Evolutionary conservation across 2,329 filamentous ascomycete species (phyloP), one percentile per base, ranked within the genome.

Genomic region (Phyllosticta citriasiana): DNA sequence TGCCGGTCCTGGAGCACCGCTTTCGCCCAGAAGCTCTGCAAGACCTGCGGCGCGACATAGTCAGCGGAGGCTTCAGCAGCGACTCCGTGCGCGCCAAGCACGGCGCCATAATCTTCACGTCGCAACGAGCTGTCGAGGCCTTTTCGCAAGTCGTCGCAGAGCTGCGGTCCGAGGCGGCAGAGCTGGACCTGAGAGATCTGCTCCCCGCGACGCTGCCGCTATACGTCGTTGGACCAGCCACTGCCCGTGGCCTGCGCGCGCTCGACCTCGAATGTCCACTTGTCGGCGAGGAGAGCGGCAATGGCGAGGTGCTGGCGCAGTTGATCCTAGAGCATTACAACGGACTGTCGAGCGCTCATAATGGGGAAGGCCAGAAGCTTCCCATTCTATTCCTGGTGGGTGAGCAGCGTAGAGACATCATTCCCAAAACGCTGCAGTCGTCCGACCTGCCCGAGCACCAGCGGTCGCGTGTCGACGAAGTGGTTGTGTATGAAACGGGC

Each of bases 381-480:
- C 82, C 88, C 0, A 73, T 97, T 4, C 77, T 97, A 0, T 99
- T 97, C 72, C 82, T 95, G 14, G 91, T 96, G 0, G 94, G 94
- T 22, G 93, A 97, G 71, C 89, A 92, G 71, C 83, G 91, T 60
- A 80, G 94, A 53, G 94, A 97, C 71, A 85, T 96, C 65, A 96
- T 99, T 65, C 92, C 94, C 1, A 89, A 83, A 67, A 90, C 84
- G 1, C 77, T 97, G 47, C 88, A 86, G 79, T 81, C 83, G 50
- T 70, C 77, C 0, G 67, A 70, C 0, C 74, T 91, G 8, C 73
- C 80, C 0, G 65, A 70, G 0, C 69, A 77, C 14, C 73, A 74
- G 58, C 78, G 82, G 56, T 88, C 94, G 24, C 74, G 73, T 7
- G 88, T 97, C 1, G 82, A 88, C 47, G 92, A 97, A 73, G 71